Evolutionary conservation across 306 rosid species (phyloP), one percentile per base, ranked within the genome.

Genomic region (Sicyos edulis): DNA sequence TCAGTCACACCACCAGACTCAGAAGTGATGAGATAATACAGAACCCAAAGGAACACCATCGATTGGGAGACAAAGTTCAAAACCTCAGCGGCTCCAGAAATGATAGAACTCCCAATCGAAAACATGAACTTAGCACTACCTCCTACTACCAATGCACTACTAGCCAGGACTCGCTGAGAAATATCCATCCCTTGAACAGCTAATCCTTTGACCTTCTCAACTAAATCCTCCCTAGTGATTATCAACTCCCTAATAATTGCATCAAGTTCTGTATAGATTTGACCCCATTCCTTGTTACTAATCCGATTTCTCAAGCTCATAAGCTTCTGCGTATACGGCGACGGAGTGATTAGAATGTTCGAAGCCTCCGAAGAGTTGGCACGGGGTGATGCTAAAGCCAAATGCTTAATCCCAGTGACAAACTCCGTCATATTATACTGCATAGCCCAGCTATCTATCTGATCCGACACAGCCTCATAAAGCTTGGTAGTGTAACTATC

Each of bases 1-100:
- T 89, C 91, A 19, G 99, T 93, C 49, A 93, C 99, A 73, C 97
- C 99, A 44, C 99, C 99, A n/a, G 93, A 86, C 57, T 91, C 96
- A 1, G 99, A 81, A 32, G 99, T 93, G 68, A 91, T 93, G 71
- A 93, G 92, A 76, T 86, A 88, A 72, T 91, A 93, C 82, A 93
- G 80, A 76, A 91, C 89, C 99, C 97, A 91, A 77, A 91, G 82
- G 72, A 93, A 93, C 44, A 93, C 96, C 90, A 93, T 86, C 2
- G 85, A 72, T 71, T 93, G 99, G 51, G 97, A 93, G 13, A 91
- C 85, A 20, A 93, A 93, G 77, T 93, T 87, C 85, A 90, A 87
- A 62, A 91, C 88, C 82, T 91, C 99, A 0, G 91, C 95, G 16
- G 99, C 99, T n/a, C 99, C 99, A 16, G 92, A 86, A 24, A 91